Percentiles rank a stretch among this genome's conserved stretches.
Conservation (phyloP, 306 rosid genomes). For the Malus orientalis region DNA sequence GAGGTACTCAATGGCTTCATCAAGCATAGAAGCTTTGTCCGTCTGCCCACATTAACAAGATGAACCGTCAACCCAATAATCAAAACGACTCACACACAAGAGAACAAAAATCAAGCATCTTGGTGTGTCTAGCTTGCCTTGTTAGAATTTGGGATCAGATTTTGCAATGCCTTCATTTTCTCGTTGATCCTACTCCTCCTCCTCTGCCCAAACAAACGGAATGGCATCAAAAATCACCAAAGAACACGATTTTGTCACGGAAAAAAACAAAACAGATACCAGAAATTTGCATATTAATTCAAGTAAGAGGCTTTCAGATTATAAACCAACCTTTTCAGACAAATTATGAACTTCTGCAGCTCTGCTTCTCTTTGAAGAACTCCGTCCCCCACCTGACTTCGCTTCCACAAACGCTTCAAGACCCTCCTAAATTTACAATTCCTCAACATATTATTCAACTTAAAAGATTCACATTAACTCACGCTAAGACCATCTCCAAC, state of each 20-base stretch:
- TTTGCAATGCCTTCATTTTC: conserved; percentile 94
- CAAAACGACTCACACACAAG: background rate
- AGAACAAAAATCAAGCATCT: background rate
- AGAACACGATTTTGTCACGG: background rate
- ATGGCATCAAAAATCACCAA: background rate
- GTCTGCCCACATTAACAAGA: conserved; percentile 44
- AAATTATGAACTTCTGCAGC: conserved; percentile 98
- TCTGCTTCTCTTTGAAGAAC: conserved; percentile 86
- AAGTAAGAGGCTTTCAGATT: background rate
- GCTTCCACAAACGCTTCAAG: conserved; percentile 56
- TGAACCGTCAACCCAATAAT: background rate
- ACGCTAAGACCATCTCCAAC: background rate
- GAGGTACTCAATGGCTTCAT: conserved; percentile 94
- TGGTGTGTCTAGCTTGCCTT: conserved; percentile 34
- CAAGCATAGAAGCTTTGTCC: conserved; percentile 97
- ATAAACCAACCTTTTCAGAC: conserved; percentile 72
- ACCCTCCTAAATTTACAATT: conserved; percentile 51
- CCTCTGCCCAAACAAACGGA: conserved; percentile 44
- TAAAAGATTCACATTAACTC: background rate
- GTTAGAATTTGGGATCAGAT: conserved; percentile 88
- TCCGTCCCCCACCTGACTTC: conserved; percentile 31
- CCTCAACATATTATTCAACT: background rate
- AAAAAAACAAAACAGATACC: background rate
- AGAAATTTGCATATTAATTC: background rate
- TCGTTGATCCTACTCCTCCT: conserved; percentile 97